Conservation (phyloP, 2,329 filamentous ascomycete genomes). For the Hymenoscyphus salicellus region DNA sequence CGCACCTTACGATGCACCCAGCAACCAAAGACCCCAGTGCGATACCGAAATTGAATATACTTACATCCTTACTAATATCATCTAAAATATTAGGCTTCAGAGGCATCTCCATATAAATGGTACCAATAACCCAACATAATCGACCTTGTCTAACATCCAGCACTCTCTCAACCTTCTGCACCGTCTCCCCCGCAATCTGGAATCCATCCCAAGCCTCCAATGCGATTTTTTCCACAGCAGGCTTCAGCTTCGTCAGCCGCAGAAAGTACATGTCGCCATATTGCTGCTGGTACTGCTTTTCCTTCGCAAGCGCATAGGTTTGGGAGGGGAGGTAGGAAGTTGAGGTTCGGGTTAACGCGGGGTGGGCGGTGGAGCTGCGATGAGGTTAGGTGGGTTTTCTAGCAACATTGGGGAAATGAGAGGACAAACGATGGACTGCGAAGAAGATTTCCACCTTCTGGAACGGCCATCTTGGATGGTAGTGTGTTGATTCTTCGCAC, state of each 20-base stretch:
- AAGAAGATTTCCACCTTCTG: constrained; percentile 41
- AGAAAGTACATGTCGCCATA: constrained; percentile 98
- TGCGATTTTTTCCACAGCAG: constrained; percentile 73
- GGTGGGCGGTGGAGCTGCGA: constrained; percentile 23
- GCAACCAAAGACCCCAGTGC: background rate
- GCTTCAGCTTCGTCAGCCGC: constrained; percentile 82
- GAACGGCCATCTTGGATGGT: constrained; percentile 26
- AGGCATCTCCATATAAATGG: constrained; percentile 95
- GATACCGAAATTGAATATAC: constrained; percentile 29
- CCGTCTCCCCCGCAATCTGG: constrained; percentile 72
- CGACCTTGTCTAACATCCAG: constrained; percentile 94
- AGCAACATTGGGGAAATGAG: constrained; percentile 5
- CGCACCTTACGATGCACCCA: background rate
- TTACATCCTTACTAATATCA: constrained; percentile 87
- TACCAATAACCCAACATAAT: constrained; percentile 91
- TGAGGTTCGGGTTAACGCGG: constrained; percentile 49
- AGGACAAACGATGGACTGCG: constrained; percentile 49
- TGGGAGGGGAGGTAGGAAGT: constrained; percentile 71
- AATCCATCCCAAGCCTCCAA: constrained; percentile 73
- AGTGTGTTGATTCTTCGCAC: background rate
- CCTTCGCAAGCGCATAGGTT: constrained; percentile 69
- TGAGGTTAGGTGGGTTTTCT: constrained; percentile 8
- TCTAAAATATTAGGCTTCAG: constrained; percentile 95
- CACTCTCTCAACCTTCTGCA: constrained; percentile 77
- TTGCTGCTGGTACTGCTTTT: constrained; percentile 83